Evolutionary conservation across 2,329 filamentous ascomycete genomes (phyloP).

Genomic region (Geosmithia putterillii): DNA sequence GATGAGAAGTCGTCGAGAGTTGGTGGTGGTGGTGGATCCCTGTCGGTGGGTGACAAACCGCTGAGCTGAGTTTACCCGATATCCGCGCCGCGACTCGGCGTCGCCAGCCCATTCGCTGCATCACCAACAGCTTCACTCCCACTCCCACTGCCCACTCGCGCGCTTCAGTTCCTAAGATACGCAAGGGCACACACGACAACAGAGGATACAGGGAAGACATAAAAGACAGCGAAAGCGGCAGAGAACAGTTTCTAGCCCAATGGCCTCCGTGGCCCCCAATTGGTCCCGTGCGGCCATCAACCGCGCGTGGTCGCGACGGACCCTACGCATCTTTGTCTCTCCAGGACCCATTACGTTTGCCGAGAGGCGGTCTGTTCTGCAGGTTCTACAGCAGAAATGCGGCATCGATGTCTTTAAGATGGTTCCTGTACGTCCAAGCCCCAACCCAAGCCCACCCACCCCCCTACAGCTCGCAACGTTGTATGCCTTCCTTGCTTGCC

Average conservation of each 20-base stretch:
- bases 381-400: conserved; percentile 35
- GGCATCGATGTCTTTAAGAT: conserved; percentile 34
- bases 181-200: too few species aligned
- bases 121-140: not conserved
- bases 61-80: not conserved
- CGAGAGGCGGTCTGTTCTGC: conserved; percentile 42
- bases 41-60: not conserved
- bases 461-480: not conserved
- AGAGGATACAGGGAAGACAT: not conserved
- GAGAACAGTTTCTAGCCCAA: not conserved
- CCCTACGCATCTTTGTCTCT: conserved; percentile 37
- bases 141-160: too few species aligned
- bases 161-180: too few species aligned
- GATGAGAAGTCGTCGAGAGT: not conserved
- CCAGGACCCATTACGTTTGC: conserved; percentile 38
- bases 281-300: conserved; percentile 2
- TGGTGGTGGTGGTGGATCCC: not conserved
- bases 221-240: not conserved
- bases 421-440: not conserved
- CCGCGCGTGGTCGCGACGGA: conserved; percentile 15
- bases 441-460: too few species aligned
- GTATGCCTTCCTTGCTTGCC: not conserved
- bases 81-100: not conserved
- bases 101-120: not conserved
- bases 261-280: not conserved